These are phyloP conservation scores for Prunus dulcis DNA, from an alignment of 306 rosid species.

Conservation along the genomic window DNA sequence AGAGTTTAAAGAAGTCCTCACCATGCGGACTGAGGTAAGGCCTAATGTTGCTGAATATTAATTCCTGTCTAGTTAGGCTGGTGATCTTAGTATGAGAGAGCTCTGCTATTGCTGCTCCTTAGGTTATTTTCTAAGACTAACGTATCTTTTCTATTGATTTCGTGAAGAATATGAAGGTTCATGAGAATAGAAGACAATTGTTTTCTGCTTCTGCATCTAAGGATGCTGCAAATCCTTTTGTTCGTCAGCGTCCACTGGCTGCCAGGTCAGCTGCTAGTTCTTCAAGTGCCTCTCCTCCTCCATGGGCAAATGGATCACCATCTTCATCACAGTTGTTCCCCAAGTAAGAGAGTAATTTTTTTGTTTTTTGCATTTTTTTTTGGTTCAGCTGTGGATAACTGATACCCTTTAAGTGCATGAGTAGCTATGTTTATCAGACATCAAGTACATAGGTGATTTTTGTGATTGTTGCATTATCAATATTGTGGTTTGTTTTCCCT, in stretches of 20 bases:
- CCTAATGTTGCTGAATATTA: slow-evolving; percentile 4
- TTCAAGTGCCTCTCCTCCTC: slow-evolving; percentile 72
- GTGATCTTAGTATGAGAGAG: background rate
- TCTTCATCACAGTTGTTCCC: slow-evolving; percentile 57
- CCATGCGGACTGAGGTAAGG: slow-evolving; percentile 88
- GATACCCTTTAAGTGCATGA: background rate
- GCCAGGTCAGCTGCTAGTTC: slow-evolving; percentile 64
- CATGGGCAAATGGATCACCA: slow-evolving; percentile 78
- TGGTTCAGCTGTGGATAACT: background rate
- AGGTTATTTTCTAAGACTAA: slow-evolving; percentile 5
- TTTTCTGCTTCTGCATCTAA: slow-evolving; percentile 73
- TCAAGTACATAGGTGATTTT: background rate
- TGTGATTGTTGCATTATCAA: background rate
- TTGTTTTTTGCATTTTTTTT: slow-evolving; percentile 4
- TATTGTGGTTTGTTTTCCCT: background rate
- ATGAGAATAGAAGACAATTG: slow-evolving; percentile 84
- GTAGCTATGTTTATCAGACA: slow-evolving; percentile 1
- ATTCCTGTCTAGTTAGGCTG: slow-evolving; percentile 3
- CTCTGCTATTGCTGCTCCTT: background rate
- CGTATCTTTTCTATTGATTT: slow-evolving; percentile 10
- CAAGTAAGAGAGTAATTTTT: slow-evolving; percentile 47
- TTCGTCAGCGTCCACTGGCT: slow-evolving; percentile 90
- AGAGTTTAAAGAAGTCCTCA: slow-evolving; percentile 95
- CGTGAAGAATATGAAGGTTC: slow-evolving; percentile 86
- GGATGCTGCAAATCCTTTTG: slow-evolving; percentile 90